phyloP scores from a whole-genome alignment of 306 rosid species.

The Arachis hypogaea region DNA sequence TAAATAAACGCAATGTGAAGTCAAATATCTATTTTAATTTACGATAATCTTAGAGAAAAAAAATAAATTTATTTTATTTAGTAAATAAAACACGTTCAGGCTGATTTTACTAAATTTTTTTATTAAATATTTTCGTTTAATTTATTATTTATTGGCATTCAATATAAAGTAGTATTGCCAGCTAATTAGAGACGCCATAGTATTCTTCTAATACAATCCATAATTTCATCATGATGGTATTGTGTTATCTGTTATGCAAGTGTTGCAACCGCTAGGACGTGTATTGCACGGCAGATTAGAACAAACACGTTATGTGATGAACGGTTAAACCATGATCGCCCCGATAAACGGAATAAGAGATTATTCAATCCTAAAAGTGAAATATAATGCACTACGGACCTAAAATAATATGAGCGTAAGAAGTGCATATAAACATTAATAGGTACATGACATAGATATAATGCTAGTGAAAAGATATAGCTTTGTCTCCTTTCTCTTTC shows the following conservation, averaged over 20 bases:
- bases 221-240: neutral
- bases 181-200: neutral
- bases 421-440: conserved; percentile 8
- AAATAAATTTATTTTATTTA: no score
- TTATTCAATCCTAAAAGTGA: conserved; percentile 2
- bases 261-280: neutral
- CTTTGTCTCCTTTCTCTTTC: neutral
- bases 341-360: neutral
- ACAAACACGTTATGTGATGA: conserved; percentile 10
- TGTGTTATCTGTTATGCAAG: neutral
- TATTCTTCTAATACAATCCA: neutral
- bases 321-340: neutral
- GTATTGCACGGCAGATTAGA: neutral
- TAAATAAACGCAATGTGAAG: neutral
- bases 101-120: no score
- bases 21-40: neutral
- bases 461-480: neutral
- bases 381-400: conserved; percentile 14
- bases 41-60: no score
- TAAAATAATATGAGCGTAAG: conserved; percentile 2
- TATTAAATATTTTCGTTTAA: no score
- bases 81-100: no score
- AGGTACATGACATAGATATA: neutral
- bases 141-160: neutral
- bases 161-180: conserved; percentile 7